Evolutionary conservation across 306 rosid species (phyloP), one percentile per base, ranked within the genome.

Genomic region (Dalbergia cochinchinensis): DNA sequence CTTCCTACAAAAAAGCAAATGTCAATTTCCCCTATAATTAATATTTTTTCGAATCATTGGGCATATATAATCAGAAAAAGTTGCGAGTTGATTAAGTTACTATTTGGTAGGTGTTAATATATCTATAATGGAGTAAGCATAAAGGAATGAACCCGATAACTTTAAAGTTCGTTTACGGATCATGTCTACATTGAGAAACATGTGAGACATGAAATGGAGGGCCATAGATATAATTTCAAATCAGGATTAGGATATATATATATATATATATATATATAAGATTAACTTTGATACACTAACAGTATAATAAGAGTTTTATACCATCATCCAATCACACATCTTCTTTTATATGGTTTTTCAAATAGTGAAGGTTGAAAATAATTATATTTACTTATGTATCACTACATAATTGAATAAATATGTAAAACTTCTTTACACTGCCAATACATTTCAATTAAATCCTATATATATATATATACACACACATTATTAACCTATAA

Each of bases 31-130:
- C n/a, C 10, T 55, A 16, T 14, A 70, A 51, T 51, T 34, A 35
- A 71, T 11, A 35, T 14, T 53, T 19, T 71, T 65, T 37, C 15
- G 11, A 16, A 54, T n/a, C 37, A 55, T 54, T 57, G 18, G 63
- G 20, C 13, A 19, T 11, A 55, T 55, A 9, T 8, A 53, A 51
- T 41, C 16, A 18, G 34, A 66, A 66, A 18, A 41, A 18, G 67
- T 57, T 39, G 66, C 65, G 41, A 8, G 78, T 19, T 20, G 51
- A 73, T 73, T 14, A 58, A 73, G 12, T 58, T 58, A 26, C 31
- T 26, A 58, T 39, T 73, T 41, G 78, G 78, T 73, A 57, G 78
- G 41, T 57, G 54, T 58, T 37, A 9, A 39, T 44, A 58, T 18
- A 37, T 55, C 66, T 13, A 58, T 57, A 39, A 20, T 41, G 67